Base-by-base conservation (phyloP, 78 protist species). In the Chrysochromulina parva region DNA sequence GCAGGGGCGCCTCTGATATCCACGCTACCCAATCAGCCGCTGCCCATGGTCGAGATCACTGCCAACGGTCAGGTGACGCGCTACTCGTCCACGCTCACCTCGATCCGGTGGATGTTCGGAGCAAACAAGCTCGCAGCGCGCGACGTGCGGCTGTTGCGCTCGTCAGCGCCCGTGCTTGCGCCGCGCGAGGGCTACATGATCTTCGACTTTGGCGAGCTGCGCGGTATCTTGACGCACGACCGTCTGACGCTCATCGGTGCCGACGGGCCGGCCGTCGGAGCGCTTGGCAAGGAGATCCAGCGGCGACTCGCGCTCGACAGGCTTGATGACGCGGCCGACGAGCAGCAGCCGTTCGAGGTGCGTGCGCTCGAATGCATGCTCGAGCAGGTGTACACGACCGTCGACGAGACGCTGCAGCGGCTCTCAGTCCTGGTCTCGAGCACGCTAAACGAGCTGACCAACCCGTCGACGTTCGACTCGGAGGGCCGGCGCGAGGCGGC, bases 141-240 rank as follows among this genome's bases (percentile, higher is more conserved):
- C 24, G 82, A 74, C 55, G 82, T 74, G 82, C 82, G 82, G 26
- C 55, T 74, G 57, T 55, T 74, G 28, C 82, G 82, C 53, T 74
- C 82, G 55, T 48, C 53, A 13, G 14, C 82, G 53, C 82, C 82
- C 4, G 82, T 74, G 5, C 82, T 74, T 3, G 57, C 53, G 5
- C 57, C 48, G 82, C 82, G 82, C 14, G 24, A 38, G 4, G 82
- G 82, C 26, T 74, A 19, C 55, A 19, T 74, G 24, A 11, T 74
- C 55, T 74, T 74, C 22, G 55, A 74, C 82, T 19, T 74, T 4
- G 82, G 82, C 53, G 82, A 48, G 28, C 28, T 48, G 26, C 9
- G 48, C 7, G 82, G 82, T 7, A 19, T 74, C 26, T 24, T 74
- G 16, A 53, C 3, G 82, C 82, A 74, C 55, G 82, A 74, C 55